Evolutionary conservation across 495 filamentous ascomycete genomes (phyloP).

Genomic region (Venustampulla echinocandica): DNA sequence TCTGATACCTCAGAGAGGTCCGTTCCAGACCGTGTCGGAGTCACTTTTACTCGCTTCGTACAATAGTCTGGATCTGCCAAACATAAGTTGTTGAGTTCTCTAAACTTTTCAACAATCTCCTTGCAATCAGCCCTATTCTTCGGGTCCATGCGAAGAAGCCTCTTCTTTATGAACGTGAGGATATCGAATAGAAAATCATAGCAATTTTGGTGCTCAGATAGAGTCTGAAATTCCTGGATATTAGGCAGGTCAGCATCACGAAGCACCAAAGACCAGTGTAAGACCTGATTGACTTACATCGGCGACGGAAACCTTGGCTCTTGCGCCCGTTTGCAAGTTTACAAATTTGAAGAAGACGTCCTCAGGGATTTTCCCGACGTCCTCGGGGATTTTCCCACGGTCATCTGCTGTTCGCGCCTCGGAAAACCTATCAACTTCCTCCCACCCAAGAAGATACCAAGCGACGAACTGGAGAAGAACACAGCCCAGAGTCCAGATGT

Average conservation of each 20-base stretch:
- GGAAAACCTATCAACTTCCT: background rate
- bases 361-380: background rate
- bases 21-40: background rate
- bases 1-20: background rate
- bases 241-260: background rate
- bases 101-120: background rate
- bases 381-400: background rate
- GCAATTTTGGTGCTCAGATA: background rate
- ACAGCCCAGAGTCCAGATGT: conserved; percentile 29
- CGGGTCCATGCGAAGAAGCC: background rate
- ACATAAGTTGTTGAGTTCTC: background rate
- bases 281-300: background rate
- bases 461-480: conserved; percentile 26
- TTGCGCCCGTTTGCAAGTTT: background rate
- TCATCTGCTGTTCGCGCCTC: background rate
- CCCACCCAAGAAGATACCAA: conserved; percentile 16
- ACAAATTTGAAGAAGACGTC: background rate
- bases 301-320: background rate
- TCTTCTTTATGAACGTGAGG: background rate
- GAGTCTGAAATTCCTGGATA: conserved; percentile 1
- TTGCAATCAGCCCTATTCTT: background rate
- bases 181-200: background rate
- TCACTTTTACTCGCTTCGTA: background rate
- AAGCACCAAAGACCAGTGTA: background rate
- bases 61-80: background rate